A percentile compares a stretch with the other conserved stretches of the same genome.
Evolutionary conservation across 2,329 filamentous ascomycete species (phyloP).

Genomic region (Didymella arachidicola): DNA sequence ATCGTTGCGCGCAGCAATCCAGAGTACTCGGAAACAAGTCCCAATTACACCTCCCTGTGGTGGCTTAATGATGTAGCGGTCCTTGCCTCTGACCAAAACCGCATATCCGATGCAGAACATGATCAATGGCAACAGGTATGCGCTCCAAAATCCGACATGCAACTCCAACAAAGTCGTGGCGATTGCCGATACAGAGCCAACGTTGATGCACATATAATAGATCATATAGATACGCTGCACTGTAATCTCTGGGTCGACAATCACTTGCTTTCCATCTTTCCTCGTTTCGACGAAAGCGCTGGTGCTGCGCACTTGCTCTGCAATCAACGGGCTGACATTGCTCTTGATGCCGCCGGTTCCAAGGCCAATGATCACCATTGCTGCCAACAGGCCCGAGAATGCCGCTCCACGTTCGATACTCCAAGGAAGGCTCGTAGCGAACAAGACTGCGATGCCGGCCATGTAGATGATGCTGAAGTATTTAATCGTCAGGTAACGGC

Average conservation of each 20-base stretch:
- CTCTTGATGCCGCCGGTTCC: constrained; percentile 84
- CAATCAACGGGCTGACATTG: constrained; percentile 68
- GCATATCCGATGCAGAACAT: constrained; percentile 71
- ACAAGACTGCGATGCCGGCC: constrained; percentile 71
- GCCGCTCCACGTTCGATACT: constrained; percentile 68
- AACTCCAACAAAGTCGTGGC: constrained; percentile 75
- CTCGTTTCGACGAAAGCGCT: constrained; percentile 52
- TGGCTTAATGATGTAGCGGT: constrained; percentile 49
- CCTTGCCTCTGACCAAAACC: constrained; percentile 52
- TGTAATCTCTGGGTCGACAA: constrained; percentile 57
- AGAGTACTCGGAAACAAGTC: constrained; percentile 64
- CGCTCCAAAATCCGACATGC: constrained; percentile 74
- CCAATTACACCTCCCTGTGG: constrained; percentile 50
- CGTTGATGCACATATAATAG: constrained; percentile 75
- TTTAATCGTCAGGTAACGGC: constrained; percentile 74
- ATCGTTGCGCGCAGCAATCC: constrained; percentile 62
- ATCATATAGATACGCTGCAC: constrained; percentile 63
- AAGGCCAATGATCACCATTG: constrained; percentile 73
- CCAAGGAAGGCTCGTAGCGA: constrained; percentile 68
- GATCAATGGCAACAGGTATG: constrained; percentile 68
- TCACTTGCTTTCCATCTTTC: constrained; percentile 51
- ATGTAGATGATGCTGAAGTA: constrained; percentile 70
- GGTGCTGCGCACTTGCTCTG: constrained; percentile 57
- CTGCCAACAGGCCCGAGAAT: constrained; percentile 69
- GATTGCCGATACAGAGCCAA: constrained; percentile 73